Evolutionary conservation across 2,329 filamentous ascomycete species (phyloP), one percentile per base, ranked within the genome.

Genomic region (Fusarium denticulatum): DNA sequence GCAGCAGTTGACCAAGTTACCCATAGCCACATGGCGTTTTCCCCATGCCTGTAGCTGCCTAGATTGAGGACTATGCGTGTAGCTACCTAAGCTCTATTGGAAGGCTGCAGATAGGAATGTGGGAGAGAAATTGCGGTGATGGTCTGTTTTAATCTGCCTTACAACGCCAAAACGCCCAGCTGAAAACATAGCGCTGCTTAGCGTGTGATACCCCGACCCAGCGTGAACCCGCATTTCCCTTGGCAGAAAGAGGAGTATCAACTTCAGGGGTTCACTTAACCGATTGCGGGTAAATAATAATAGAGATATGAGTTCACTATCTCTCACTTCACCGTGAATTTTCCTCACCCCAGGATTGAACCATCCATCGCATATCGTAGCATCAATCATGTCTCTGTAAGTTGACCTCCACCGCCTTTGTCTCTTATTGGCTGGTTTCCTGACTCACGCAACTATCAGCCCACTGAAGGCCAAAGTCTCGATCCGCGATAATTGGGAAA

Each of bases 401-500:
- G 69, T 52, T 39, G 6, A 11, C 13, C 22, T 53, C 36, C 12
- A n/a, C 7, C 14, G 8, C 5, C 3, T 16, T 6, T 30, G 9
- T 24, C 22, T 36, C 16, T 36, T 18, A 28, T 39, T 57, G 16
- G 32, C 16, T 24, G 15, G 7, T 24, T 39, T 32, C n/a, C 61
- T 72, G 43, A 72, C 18, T 13, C 15, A 55, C 16, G 16, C 11
- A 12, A 24, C 3, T 24, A n/a, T 30, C 37, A 87, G 85, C 52
- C 84, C 85, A 0, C 79, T 86, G 58, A 84, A 84, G 72, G 79
- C 83, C 47, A 82, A 82, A 61, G 66, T 85, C 67, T 80, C 80
- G 46, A 79, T 87, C 71, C 84, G 85, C 34, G 84, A 87, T 70
- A 72, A 80, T 58, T 87, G 85, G 85, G 78, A 80, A 36, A 82